Percentiles rank a stretch among this genome's conserved stretches.
phyloP scores from a whole-genome alignment of 768 basidiomycete genomes.

The Agrocybe chaxingu region DNA sequence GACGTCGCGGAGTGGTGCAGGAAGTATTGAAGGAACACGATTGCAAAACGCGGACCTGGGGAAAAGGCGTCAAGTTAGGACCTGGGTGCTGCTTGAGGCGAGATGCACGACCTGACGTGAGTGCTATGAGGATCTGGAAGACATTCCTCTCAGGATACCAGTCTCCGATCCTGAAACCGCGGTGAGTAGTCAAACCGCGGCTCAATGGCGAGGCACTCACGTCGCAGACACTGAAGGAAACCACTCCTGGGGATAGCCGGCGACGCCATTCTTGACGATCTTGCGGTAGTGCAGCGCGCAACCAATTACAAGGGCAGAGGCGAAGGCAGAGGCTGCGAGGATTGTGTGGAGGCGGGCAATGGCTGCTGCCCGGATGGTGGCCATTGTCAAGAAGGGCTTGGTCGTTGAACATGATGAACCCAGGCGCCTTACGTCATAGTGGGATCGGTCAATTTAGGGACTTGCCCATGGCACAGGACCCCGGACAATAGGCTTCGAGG shows the following conservation, averaged over 20 bases:
- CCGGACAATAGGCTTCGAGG: no score
- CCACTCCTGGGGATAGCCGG: conserved; percentile 85
- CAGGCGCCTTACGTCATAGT: no score
- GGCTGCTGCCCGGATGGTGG: conserved; percentile 42
- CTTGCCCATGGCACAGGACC: no score
- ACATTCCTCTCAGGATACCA: conserved; percentile 85
- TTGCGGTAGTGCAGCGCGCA: conserved; percentile 74
- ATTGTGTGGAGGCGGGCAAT: conserved; percentile 64
- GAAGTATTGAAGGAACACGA: conserved; percentile 63
- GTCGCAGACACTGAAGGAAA: conserved; percentile 88
- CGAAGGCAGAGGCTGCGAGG: conserved; percentile 65
- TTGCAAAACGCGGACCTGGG: conserved; percentile 69
- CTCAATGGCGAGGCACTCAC: conserved; percentile 35
- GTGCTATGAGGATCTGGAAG: conserved; percentile 85
- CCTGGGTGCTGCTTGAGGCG: no score
- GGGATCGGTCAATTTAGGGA: neutral
- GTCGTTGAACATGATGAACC: neutral
- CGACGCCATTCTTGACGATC: conserved; percentile 82
- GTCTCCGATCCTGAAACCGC: conserved; percentile 71
- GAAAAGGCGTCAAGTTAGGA: neutral
- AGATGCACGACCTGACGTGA: conserved; percentile 60
- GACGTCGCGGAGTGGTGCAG: conserved; percentile 44
- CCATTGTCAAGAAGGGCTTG: conserved; percentile 1
- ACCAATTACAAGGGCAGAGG: conserved; percentile 59
- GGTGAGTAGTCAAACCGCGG: neutral